Evolutionary conservation across 2,329 filamentous ascomycete species (phyloP), one percentile per base, ranked within the genome.

Genomic region (Periconia digitata): DNA sequence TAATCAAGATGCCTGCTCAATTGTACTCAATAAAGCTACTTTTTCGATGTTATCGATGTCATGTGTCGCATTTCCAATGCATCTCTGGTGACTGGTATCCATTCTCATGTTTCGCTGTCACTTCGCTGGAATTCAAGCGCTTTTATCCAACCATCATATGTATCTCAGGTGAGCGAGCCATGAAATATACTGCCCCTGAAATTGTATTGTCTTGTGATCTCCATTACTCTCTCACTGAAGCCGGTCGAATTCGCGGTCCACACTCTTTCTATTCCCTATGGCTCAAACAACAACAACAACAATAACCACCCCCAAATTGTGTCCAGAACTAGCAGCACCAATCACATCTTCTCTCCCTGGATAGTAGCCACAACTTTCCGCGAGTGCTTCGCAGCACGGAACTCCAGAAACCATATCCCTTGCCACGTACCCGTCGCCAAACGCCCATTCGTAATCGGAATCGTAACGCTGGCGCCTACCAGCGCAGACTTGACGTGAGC

Each of bases 371-470:
- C 86, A 12, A 97, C 82, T 68, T 85, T 88, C 63, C 94, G 82
- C 55, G 83, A 79, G 72, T 96, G 92, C 72, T 84, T 90, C 59
- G 77, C 77, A 3, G 77, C 81, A 47, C 92, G 81, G 70, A 97
- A 97, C 73, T 97, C 94, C 56, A 96, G 75, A 71, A 95, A 95
- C 89, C 90, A 97, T 50, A 97, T 92, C 0, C 94, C 85, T 84
- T 94, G 89, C 89, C 89, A 92, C 15, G 83, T 86, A 1, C 84
- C 84, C 15, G 79, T 83, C 8, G 76, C 85, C 67, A 97, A 71
- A 60, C 82, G 85, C 34, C 94, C 94, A 64, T 97, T 85, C 51
- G 83, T 87, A 70, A 99, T 96, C 1, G 94, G 94, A 49, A 99
- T 87, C 6, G 86, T 92, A 2, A 97, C 85, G 59, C 88, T 95